Evolutionary conservation across 106 monocot species (phyloP), one percentile per base, ranked within the genome.

Genomic region (Acanthochlamys bracteata): DNA sequence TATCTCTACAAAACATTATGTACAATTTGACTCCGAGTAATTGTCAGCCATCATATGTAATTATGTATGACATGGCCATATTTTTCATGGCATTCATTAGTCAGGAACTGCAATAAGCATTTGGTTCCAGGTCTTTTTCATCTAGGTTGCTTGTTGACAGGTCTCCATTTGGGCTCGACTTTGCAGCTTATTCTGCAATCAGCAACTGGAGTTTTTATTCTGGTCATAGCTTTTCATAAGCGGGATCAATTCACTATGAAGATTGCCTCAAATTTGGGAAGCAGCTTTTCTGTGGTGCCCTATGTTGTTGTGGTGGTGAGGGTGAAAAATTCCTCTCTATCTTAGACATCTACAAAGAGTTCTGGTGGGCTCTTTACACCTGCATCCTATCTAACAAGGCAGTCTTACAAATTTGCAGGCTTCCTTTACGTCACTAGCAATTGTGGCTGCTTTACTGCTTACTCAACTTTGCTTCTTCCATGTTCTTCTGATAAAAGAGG

Each of bases 101-200:
- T n/a, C n/a, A n/a, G n/a, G n/a, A n/a, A n/a, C n/a, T n/a, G n/a
- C n/a, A n/a, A n/a, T n/a, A n/a, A n/a, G n/a, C n/a, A n/a, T 33
- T 6, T 33, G 6, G 4, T 33, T 33, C 33, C 33, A 33, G 33
- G 33, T 33, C 1, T 33, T 33, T 60, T n/a, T n/a, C n/a, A n/a
- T n/a, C 40, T 45, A 43, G 17, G 73, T 68, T 81, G 79, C 78
- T 68, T 79, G 86, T 89, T 93, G 86, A 93, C 93, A 89, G 80
- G 81, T 86, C n/a, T 63, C 76, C 71, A 63, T 55, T 80, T 88
- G 76, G 80, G 71, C 76, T 80, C 79, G 86, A 62, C 52, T 67
- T 76, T 87, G 82, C 94, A 94, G 94, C 89, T 94, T 78, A 78
- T 90, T 73, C 61, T 94, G 49, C 89, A 94, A 59, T 90, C 78